Base-by-base conservation (phyloP, 2,329 filamentous ascomycete species). In the Sarocladium oryzae region DNA sequence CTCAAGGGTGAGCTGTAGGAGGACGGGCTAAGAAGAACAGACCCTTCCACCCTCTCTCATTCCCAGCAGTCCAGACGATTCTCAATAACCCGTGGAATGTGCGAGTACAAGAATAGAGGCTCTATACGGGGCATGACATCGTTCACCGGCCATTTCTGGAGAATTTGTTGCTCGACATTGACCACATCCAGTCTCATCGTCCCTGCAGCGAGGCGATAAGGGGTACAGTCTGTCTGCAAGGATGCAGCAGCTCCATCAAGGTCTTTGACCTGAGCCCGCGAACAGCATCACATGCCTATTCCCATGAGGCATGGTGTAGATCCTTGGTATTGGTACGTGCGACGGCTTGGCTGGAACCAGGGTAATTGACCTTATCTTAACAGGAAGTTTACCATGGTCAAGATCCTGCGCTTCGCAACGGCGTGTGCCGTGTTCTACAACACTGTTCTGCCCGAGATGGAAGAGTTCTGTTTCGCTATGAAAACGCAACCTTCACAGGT, bases 71-170 rank as follows among this genome's bases (percentile, higher is more conserved):
- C 30, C 52, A 55, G n/a, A 50, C 38, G 5, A 30, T 50, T 1
- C 52, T 57, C 0, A 65, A 65, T n/a, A 58, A 63, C n/a, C 56
- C 60, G 0, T 64, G 63, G 63, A 65, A 65, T 7, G 59, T 65
- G 0, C 21, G 63, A 0, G 49, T 63, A 16, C 55, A 65, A 0
- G 56, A 61, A 23, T 62, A 63, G 0, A 51, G 63, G 4, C 64
- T 63, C 18, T 64, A 57, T 7, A 61, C 63, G 0, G 63, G 61
- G 0, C 60, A 63, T 15, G 63, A 65, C 32, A 64, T 65, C 4
- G 63, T 65, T 1, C 59, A 65, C 21, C 52, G 62, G 1, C 63
- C 63, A 1, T 61, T 65, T 8, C 55, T 65, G 7, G 61, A 65
- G 7, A 62, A 61, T 6, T 56, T 59, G 0, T 23, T 65, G 6